A percentile compares a stretch with the other conserved stretches of the same genome.
These are phyloP conservation scores for Yamadazyma taylorii DNA, from an alignment of 1,139 yeast genomes.

Conservation along the genomic window DNA sequence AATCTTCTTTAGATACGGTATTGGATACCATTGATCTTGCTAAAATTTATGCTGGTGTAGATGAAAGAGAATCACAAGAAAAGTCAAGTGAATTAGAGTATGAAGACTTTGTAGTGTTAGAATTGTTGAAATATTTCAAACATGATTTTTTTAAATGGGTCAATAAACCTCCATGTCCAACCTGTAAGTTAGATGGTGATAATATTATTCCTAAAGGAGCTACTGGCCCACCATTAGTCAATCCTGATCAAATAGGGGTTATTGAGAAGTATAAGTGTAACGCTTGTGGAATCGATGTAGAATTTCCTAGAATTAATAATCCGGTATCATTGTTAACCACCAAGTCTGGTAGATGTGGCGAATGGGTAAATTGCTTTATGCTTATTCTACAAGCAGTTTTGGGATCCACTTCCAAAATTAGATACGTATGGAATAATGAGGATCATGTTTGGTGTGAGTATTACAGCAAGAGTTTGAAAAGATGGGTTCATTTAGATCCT, in stretches of 20 bases:
- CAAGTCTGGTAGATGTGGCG: slow-evolving; percentile 86
- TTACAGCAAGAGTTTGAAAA: slow-evolving; percentile 54
- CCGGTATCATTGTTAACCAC: slow-evolving; percentile 61
- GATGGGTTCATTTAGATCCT: slow-evolving; percentile 90
- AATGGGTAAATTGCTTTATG: slow-evolving; percentile 87
- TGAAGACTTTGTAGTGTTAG: slow-evolving; percentile 71
- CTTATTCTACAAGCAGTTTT: slow-evolving; percentile 63
- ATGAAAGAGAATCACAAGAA: slow-evolving; percentile 21
- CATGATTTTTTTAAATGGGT: slow-evolving; percentile 83
- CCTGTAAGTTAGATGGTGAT: slow-evolving; percentile 40
- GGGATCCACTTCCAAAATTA: slow-evolving; percentile 49
- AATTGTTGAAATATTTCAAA: slow-evolving; percentile 74
- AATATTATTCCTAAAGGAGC: slow-evolving; percentile 17
- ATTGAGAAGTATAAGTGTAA: slow-evolving; percentile 66
- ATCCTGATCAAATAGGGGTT: slow-evolving; percentile 32
- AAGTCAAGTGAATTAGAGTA: slow-evolving; percentile 23
- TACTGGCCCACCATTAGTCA: slow-evolving; percentile 18
- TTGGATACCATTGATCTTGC: slow-evolving; percentile 40
- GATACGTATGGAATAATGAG: slow-evolving; percentile 86
- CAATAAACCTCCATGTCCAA: slow-evolving; percentile 62
- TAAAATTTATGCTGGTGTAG: slow-evolving; percentile 37
- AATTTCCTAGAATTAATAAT: slow-evolving; percentile 77
- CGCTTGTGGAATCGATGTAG: slow-evolving; percentile 43
- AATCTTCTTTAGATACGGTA: slow-evolving; percentile 20
- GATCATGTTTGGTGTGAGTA: slow-evolving; percentile 98